Base-by-base conservation (phyloP, 1,139 yeast genomes). In the Zygosaccharomyces pseudobailii region DNA sequence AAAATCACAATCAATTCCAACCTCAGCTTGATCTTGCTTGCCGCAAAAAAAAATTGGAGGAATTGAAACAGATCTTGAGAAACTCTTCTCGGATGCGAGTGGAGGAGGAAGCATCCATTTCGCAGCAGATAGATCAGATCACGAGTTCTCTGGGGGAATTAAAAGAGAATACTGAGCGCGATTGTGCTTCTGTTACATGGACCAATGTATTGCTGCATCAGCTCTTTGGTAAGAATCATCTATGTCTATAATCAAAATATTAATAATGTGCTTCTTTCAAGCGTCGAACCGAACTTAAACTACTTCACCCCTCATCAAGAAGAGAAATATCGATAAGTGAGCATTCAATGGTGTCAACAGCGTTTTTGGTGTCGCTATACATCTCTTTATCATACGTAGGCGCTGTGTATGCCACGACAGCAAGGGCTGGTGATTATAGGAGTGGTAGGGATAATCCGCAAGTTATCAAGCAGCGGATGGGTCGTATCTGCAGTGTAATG, bases 131-230 rank as follows among this genome's bases (percentile, higher is more conserved):
- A 32, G 49, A 49, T 17, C 41, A 44, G 24, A 32, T 35, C 6
- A 36, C 45, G 20, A 40, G 32, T 25, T 36, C 45, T 7, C 36
- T 50, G 24, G 43, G 42, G 21, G 36, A 23, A 20, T 39, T 37
- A 40, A 47, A 38, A 13, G 35, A 24, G 13, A 39, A 38, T 36
- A 45, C 36, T 9, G 47, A 44, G 13, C 23, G 34, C 42, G 48
- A 51, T 32, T 76, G 80, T 61, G 74, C 71, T 44, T 70, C 69
- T n/a, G 70, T 75, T 10, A 75, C 78, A 0, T 76, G 80, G 80
- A 72, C 60, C 46, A 75, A 71, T 50, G 71, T 75, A 1, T 72
- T 76, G 55, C 77, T 71, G 51, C 75, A 74, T 46, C 71, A 76
- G 44, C 65, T 75, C 20, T 75, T 75, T 57, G 79, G 79, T 0